Conservation (phyloP, 2,329 filamentous ascomycete genomes). For the Shiraia bambusicola region DNA sequence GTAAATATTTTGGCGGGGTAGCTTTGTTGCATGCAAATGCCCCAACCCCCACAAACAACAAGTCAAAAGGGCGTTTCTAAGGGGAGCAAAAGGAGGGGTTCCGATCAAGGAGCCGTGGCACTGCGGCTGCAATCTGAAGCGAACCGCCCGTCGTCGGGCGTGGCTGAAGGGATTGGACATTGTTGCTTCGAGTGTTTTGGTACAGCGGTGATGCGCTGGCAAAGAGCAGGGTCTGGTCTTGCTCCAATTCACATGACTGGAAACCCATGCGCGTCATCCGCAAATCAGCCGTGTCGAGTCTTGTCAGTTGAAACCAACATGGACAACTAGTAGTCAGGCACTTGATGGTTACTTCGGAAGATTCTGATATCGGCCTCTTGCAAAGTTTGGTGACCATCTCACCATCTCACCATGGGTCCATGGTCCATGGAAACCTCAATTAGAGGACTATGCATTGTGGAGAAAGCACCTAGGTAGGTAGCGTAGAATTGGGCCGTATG, state of each 20-base stretch:
- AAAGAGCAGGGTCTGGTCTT: slow-evolving; percentile 20
- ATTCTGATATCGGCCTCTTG: slow-evolving; percentile 35
- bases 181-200: slow-evolving; percentile 23
- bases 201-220: slow-evolving; percentile 41
- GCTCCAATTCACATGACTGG: slow-evolving; percentile 19
- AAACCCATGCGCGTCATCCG: slow-evolving; percentile 19
- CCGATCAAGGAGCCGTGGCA: slow-evolving; percentile 17
- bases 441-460: no score
- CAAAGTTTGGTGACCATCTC: slow-evolving; percentile 27
- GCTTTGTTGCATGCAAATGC: slow-evolving; percentile 8
- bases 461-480: no score
- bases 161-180: slow-evolving; percentile 33
- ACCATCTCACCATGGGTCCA: slow-evolving; percentile 32
- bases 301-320: no score
- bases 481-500: no score
- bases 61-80: not conserved
- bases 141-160: slow-evolving; percentile 32
- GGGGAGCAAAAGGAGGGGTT: slow-evolving; percentile 13
- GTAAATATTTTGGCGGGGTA: slow-evolving; percentile 21
- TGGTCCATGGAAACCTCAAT: no score
- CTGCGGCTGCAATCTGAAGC: slow-evolving; percentile 23
- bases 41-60: not conserved
- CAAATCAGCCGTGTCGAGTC: no score
- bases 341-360: no score
- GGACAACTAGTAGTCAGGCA: no score